These are phyloP conservation scores for Crithidia expoeki DNA, from an alignment of 208 protist species.

Conservation along the genomic window DNA sequence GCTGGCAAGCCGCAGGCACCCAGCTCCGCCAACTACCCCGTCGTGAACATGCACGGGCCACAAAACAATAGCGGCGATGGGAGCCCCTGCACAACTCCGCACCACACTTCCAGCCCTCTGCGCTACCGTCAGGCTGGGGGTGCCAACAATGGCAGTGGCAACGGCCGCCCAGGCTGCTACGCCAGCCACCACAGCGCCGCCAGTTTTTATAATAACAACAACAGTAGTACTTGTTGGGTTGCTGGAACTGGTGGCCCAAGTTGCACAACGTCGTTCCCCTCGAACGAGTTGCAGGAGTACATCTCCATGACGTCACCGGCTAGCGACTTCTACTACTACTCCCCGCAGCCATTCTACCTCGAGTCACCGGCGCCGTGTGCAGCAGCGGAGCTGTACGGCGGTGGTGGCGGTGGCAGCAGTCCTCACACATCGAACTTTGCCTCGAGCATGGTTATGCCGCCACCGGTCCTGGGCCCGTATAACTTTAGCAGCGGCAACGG, in stretches of 20 bases:
- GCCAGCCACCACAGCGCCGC: constrained; percentile 16
- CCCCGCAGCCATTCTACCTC: constrained; percentile 17
- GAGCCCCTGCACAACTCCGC: background rate
- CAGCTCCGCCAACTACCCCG: background rate
- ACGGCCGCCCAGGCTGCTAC: constrained; percentile 7
- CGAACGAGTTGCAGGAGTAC: constrained; percentile 26
- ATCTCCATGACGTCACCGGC: constrained; percentile 14
- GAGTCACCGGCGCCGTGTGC: constrained; percentile 26
- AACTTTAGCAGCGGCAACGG: background rate
- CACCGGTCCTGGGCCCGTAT: background rate
- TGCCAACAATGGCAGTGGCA: background rate
- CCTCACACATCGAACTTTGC: background rate
- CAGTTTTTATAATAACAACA: constrained; percentile 3
- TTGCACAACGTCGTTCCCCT: constrained; percentile 1
- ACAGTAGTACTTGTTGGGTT: background rate
- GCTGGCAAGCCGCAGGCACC: background rate
- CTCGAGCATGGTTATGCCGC: background rate
- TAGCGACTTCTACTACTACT: constrained; percentile 25
- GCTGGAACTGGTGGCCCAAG: background rate
- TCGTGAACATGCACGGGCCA: background rate
- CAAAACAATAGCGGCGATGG: background rate
- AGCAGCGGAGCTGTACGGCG: constrained; percentile 24
- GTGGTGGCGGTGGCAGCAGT: background rate
- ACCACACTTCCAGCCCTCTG: constrained; percentile 8
- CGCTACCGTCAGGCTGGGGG: background rate